A percentile compares a stretch with the other conserved stretches of the same genome.
These are phyloP conservation scores for Barnettozyma wickerhamii DNA, from an alignment of 805 yeast species.

Conservation along the genomic window DNA sequence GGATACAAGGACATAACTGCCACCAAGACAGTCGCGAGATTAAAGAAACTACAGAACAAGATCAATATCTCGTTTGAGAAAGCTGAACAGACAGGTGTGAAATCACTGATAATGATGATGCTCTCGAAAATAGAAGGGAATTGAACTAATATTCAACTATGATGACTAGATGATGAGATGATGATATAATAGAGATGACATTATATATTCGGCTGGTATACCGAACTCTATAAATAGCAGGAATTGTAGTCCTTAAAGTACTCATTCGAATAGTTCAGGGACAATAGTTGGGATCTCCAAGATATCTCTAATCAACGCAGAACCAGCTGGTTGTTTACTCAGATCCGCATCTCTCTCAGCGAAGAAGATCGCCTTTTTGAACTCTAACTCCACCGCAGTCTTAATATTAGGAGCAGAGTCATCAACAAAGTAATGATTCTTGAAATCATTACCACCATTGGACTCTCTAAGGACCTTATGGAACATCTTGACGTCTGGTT, in stretches of 20 bases:
- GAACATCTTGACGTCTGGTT: constrained; percentile 78
- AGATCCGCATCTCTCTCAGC: constrained; percentile 63
- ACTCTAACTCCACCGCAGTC: constrained; percentile 69
- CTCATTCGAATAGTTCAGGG: constrained; percentile 21
- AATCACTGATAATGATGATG: constrained; percentile 7
- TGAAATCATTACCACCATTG: constrained; percentile 38
- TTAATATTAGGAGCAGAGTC: constrained; percentile 78
- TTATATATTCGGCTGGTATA: no score
- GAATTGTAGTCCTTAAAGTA: no score
- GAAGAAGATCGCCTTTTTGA: constrained; percentile 66
- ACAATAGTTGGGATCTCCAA: constrained; percentile 39
- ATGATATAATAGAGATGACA: not conserved
- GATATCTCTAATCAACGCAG: constrained; percentile 52
- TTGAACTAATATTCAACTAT: not conserved
- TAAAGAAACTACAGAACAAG: constrained; percentile 4
- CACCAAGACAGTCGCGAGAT: not conserved
- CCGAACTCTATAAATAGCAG: not conserved
- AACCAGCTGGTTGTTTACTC: constrained; percentile 37
- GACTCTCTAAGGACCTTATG: constrained; percentile 57
- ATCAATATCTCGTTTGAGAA: constrained; percentile 8
- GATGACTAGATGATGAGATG: not conserved
- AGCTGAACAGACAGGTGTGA: constrained; percentile 8
- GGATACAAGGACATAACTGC: not conserved
- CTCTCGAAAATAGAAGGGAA: not conserved
- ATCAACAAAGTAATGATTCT: constrained; percentile 72